phyloP scores from a whole-genome alignment of 495 filamentous ascomycete genomes.

The Trichoderma reesei region DNA sequence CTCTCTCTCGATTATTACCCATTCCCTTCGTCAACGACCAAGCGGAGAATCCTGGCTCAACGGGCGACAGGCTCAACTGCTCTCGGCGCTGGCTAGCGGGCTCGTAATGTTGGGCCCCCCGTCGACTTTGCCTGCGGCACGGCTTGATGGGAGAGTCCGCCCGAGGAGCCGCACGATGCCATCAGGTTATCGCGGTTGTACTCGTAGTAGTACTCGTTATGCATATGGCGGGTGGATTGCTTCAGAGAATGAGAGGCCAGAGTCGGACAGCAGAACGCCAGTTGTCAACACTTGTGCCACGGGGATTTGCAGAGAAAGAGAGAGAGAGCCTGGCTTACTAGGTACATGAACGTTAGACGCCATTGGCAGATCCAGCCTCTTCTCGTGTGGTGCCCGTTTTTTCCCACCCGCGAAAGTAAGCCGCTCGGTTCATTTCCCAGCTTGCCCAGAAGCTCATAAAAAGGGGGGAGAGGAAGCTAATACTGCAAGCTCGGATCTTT shows the following conservation, averaged over 20 bases:
- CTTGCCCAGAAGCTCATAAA: background rate
- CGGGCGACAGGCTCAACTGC: background rate
- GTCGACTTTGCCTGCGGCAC: background rate
- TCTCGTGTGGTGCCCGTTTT: background rate
- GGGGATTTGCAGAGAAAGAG: too few relatives aligned
- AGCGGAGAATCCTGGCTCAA: slow-evolving; percentile 3
- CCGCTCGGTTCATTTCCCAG: background rate
- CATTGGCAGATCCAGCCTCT: too few relatives aligned
- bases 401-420: background rate
- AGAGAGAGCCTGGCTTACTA: too few relatives aligned
- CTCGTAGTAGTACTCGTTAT: too few relatives aligned
- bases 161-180: background rate
- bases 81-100: background rate
- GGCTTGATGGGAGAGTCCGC: background rate
- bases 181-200: too few relatives aligned
- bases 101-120: slow-evolving; percentile 1
- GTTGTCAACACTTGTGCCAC: too few relatives aligned
- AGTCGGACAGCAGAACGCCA: too few relatives aligned
- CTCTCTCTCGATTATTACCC: too few relatives aligned
- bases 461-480: background rate
- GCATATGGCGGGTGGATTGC: background rate
- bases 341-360: too few relatives aligned
- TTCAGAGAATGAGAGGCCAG: too few relatives aligned
- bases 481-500: slow-evolving; percentile 6
- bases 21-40: background rate